Percentiles rank a stretch among this genome's conserved stretches.
phyloP scores from a whole-genome alignment of 495 filamentous ascomycete genomes.

The Trichoderma asperelloides region DNA sequence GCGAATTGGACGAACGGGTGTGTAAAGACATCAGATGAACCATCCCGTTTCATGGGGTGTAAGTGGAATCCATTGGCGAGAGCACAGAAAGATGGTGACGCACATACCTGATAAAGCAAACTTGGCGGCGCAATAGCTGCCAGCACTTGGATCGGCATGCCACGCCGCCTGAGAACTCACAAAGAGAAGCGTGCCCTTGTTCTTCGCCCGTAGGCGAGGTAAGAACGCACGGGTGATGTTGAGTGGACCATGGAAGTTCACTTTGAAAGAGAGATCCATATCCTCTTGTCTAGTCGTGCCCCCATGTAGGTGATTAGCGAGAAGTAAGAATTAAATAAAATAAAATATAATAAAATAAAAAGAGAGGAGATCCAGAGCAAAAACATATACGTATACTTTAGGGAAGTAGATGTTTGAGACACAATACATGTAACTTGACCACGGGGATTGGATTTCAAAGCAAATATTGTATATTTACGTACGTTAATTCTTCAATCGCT shows the following conservation, averaged over 20 bases:
- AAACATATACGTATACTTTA: too few relatives aligned
- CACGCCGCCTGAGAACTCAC: conserved; percentile 18
- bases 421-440: neutral
- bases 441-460: neutral
- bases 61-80: neutral
- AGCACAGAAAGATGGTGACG: neutral
- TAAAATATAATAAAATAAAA: too few relatives aligned
- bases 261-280: conserved; percentile 28
- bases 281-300: conserved; percentile 19
- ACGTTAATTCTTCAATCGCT: conserved; percentile 35
- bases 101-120: conserved; percentile 14
- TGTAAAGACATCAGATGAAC: neutral
- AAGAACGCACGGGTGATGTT: conserved; percentile 36
- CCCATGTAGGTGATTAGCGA: neutral
- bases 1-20: neutral
- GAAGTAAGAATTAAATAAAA: neutral
- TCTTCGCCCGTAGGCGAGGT: conserved; percentile 34
- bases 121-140: conserved; percentile 16
- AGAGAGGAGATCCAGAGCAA: neutral
- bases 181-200: conserved; percentile 35
- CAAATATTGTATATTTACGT: conserved; percentile 13
- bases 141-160: conserved; percentile 12
- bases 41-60: neutral
- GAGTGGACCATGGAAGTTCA: conserved; percentile 42
- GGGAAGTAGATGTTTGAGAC: neutral